These are phyloP conservation scores for Dictyophora rubrovolvata DNA, from an alignment of 768 basidiomycete species.

Conservation along the genomic window DNA sequence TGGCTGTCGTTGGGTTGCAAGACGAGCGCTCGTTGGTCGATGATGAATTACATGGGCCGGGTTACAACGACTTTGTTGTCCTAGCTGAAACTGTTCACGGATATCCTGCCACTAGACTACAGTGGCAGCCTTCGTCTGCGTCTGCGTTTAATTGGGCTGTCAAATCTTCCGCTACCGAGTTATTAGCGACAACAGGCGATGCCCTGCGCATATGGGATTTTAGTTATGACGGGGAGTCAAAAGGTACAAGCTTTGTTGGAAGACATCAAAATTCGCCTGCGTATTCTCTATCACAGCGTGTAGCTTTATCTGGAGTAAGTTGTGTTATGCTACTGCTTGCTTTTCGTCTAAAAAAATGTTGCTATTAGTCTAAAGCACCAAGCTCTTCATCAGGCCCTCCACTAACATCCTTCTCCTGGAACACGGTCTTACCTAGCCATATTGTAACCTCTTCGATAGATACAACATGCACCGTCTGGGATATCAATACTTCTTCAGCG, in stretches of 20 bases:
- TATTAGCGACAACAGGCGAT: constrained; percentile 91
- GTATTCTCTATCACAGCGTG: constrained; percentile 63
- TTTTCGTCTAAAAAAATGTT: constrained; percentile 9
- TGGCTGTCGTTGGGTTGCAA: constrained; percentile 68
- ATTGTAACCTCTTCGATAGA: constrained; percentile 98
- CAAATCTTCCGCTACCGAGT: constrained; percentile 58
- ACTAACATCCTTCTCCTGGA: constrained; percentile 96
- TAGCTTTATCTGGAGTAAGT: constrained; percentile 72
- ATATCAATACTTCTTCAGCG: constrained; percentile 86
- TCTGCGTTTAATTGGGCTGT: constrained; percentile 56
- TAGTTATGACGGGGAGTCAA: constrained; percentile 48
- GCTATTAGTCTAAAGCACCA: constrained; percentile 76
- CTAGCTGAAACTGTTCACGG: constrained; percentile 78
- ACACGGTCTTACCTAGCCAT: constrained; percentile 78
- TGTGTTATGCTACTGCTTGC: constrained; percentile 2
- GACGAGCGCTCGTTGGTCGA: constrained; percentile 84
- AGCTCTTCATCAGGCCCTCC: constrained; percentile 78
- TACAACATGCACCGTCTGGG: constrained; percentile 98
- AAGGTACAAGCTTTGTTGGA: constrained; percentile 60
- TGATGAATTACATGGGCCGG: constrained; percentile 55
- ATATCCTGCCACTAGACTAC: constrained; percentile 88
- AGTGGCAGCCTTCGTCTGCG: constrained; percentile 81
- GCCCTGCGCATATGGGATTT: constrained; percentile 90
- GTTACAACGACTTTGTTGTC: constrained; percentile 64
- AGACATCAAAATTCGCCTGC: constrained; percentile 45